phyloP scores from a whole-genome alignment of 768 basidiomycete species.

The Rhodotorula toruloides region DNA sequence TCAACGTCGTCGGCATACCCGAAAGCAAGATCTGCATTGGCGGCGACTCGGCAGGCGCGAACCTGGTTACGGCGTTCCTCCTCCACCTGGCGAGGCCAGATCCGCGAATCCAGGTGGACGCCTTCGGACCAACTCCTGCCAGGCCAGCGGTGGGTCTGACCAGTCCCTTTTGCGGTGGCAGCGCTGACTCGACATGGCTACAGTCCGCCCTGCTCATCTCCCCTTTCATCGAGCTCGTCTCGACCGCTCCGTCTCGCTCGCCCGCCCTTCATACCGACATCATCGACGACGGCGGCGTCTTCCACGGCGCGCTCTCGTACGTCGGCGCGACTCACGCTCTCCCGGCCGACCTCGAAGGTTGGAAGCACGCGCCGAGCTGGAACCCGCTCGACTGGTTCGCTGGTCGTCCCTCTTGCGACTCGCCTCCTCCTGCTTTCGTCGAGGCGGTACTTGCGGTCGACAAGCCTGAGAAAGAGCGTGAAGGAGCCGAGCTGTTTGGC shows the following conservation, averaged over 20 bases:
- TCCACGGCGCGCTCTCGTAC: constrained; percentile 13
- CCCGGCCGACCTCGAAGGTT: not conserved
- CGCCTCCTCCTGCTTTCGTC: not conserved
- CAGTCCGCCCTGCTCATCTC: constrained; percentile 32
- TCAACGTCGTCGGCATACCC: constrained; percentile 54
- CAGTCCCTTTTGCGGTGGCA: no score
- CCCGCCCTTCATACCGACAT: constrained; percentile 7
- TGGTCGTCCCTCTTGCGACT: not conserved
- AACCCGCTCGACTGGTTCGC: constrained; percentile 17
- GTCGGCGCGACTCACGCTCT: not conserved
- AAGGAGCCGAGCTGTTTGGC: constrained; percentile 15
- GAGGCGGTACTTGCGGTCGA: not conserved
- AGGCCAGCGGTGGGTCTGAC: constrained; percentile 17
- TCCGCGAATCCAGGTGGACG: constrained; percentile 3
- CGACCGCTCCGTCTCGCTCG: not conserved
- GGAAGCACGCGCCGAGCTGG: constrained; percentile 4
- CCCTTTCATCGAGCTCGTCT: constrained; percentile 25
- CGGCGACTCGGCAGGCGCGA: constrained; percentile 74
- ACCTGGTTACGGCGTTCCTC: constrained; percentile 53
- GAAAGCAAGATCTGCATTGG: constrained; percentile 60
- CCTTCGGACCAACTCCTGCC: constrained; percentile 1
- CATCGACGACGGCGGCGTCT: constrained; percentile 11
- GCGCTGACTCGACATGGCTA: not conserved
- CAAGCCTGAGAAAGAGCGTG: not conserved
- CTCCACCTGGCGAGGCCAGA: constrained; percentile 43